A percentile compares a stretch with the other conserved stretches of the same genome.
phyloP scores from a whole-genome alignment of 352 stramenopile genomes.

The Aphanomyces invadans region DNA sequence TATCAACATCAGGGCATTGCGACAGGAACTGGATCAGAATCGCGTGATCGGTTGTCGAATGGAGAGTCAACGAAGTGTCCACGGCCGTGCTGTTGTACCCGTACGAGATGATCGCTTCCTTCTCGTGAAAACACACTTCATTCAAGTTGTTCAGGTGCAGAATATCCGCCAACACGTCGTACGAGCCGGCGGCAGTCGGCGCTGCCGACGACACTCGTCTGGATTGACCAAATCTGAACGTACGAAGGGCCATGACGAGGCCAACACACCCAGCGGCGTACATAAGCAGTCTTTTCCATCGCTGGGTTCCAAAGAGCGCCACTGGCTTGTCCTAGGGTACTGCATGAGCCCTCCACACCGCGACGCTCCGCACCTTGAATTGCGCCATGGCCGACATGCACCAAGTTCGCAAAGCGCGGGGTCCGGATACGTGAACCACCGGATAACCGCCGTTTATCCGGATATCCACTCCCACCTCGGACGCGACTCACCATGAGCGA shows the following conservation, averaged over 20 bases:
- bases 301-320: neutral
- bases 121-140: constrained; percentile 16
- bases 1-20: constrained; percentile 44
- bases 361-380: neutral
- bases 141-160: constrained; percentile 15
- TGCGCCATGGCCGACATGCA: too few relatives aligned
- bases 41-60: constrained; percentile 26
- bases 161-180: neutral
- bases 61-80: neutral
- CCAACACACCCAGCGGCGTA: neutral
- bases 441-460: neutral
- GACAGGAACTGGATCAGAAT: constrained; percentile 39
- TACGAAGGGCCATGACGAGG: neutral
- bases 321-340: neutral
- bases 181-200: neutral
- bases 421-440: too few relatives aligned
- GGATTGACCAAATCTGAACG: too few relatives aligned
- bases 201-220: too few relatives aligned
- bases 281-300: neutral
- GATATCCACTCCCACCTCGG: too few relatives aligned
- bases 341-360: neutral
- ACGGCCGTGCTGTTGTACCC: constrained; percentile 11
- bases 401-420: too few relatives aligned
- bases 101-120: constrained; percentile 7
- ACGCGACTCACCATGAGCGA: neutral